Percentiles rank a stretch among this genome's conserved stretches.
Evolutionary conservation across 768 basidiomycete species (phyloP).

Genomic region (Guyanaporus albipodus): DNA sequence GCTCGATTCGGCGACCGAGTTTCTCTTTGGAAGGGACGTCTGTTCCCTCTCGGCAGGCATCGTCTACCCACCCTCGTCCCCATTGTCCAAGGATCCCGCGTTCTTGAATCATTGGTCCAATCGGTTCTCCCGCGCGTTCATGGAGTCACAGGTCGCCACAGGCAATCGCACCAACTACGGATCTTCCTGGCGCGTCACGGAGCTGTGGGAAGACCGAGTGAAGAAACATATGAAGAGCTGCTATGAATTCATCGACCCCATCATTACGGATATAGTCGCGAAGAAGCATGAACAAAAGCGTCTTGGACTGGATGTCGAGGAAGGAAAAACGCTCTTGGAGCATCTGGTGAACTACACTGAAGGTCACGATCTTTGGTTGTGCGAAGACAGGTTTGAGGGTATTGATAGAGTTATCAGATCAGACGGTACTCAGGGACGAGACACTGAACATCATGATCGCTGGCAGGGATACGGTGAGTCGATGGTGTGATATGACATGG

Average conservation of each 20-base stretch:
- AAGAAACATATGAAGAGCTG: constrained; percentile 39
- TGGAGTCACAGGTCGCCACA: constrained; percentile 32
- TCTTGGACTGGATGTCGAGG: constrained; percentile 20
- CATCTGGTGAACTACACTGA: constrained; percentile 53
- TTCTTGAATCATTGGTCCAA: constrained; percentile 31
- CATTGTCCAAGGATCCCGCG: constrained; percentile 18
- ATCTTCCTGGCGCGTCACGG: constrained; percentile 40
- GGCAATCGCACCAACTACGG: constrained; percentile 36
- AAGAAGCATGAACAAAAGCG: constrained; percentile 27
- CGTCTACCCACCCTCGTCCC: constrained; percentile 27
- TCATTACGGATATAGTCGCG: constrained; percentile 40
- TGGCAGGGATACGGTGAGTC: constrained; percentile 41
- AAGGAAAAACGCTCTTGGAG: constrained; percentile 45
- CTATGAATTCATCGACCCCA: constrained; percentile 45
- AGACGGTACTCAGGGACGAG: constrained; percentile 23
- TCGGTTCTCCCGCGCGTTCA: constrained; percentile 39
- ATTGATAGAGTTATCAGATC: constrained; percentile 15
- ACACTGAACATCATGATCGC: constrained; percentile 29
- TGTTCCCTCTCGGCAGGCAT: constrained; percentile 37
- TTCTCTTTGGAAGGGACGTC: constrained; percentile 47
- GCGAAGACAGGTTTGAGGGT: neutral
- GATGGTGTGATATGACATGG: neutral
- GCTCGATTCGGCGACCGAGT: constrained; percentile 55
- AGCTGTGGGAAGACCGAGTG: constrained; percentile 42
- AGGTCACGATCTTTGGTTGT: constrained; percentile 32